Evolutionary conservation across 2,329 filamentous ascomycete genomes (phyloP), one percentile per base, ranked within the genome.

Genomic region (Penicillium sp.): DNA sequence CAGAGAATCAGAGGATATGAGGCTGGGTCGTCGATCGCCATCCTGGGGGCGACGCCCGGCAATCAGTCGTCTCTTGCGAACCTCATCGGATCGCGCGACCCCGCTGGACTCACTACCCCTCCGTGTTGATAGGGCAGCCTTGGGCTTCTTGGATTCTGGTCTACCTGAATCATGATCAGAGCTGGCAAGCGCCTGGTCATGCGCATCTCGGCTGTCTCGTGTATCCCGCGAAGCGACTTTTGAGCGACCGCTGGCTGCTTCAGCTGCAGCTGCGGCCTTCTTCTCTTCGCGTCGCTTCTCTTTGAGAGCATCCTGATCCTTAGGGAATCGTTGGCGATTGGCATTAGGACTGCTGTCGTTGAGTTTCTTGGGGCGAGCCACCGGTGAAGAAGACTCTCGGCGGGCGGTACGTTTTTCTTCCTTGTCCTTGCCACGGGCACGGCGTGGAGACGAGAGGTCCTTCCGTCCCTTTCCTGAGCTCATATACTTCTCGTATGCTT

Each of bases 401-500:
- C 75, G 74, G 22, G 61, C 62, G 5, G 66, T 40, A 14, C 75
- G 74, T 58, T 73, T 73, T n/a, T 70, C 72, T 4, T 76, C 72
- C 61, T 73, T 78, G n/a, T 79, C 77, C 54, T 71, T 72, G 13
- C 76, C 77, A 30, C 78, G 76, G 4, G 74, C 68, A 37, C 73
- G 73, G 57, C 77, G 75, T 11, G 78, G 78, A 11, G 78, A 80
- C 52, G 70, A 70, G n/a, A 64, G 60, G 53, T 65, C 62, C 60
- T 75, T 78, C 22, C 72, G 73, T 30, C 59, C 63, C 58, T 77
- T 79, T 4, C 63, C 74, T 70, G 35, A 61, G 60, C 52, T 65
- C 64, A 28, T 67, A 62, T 76, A 73, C 35, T 76, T 77, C 49
- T 82, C 78, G 61, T 78, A 81, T 1, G 81, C 80, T n/a, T 88